These are phyloP conservation scores for Talaromyces borbonicus DNA, from an alignment of 495 filamentous ascomycete genomes.

Conservation along the genomic window DNA sequence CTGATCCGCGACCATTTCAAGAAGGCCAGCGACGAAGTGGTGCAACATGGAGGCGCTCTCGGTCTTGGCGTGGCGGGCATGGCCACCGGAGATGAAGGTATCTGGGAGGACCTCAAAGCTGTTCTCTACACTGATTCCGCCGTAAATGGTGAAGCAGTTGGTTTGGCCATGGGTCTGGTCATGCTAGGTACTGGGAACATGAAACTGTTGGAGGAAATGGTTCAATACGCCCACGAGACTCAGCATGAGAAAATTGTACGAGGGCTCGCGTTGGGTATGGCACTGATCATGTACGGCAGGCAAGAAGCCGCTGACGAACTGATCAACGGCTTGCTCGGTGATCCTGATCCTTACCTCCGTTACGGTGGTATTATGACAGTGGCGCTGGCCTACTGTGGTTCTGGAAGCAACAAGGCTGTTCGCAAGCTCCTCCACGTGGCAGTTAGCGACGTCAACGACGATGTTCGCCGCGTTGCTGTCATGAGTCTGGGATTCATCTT, in stretches of 20 bases:
- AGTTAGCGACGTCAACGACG: conserved; percentile 97
- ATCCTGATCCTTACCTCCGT: conserved; percentile 85
- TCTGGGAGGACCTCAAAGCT: conserved; percentile 82
- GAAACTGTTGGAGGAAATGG: conserved; percentile 86
- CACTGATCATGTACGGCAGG: conserved; percentile 93
- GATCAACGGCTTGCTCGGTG: conserved; percentile 85
- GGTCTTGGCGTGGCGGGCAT: conserved; percentile 96
- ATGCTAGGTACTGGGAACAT: conserved; percentile 95
- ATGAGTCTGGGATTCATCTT: conserved; percentile 98
- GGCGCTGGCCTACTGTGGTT: conserved; percentile 93
- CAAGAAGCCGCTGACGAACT: conserved; percentile 92
- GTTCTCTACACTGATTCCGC: conserved; percentile 90
- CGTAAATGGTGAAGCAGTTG: conserved; percentile 92
- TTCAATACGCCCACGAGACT: conserved; percentile 94
- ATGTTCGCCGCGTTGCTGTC: conserved; percentile 93
- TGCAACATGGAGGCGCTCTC: conserved; percentile 92
- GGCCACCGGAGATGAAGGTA: conserved; percentile 82
- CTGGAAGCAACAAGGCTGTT: conserved; percentile 96
- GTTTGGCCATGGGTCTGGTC: conserved; percentile 89
- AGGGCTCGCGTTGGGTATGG: conserved; percentile 91
- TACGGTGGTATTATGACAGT: conserved; percentile 99
- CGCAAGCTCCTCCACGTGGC: conserved; percentile 94
- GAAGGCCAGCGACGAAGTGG: conserved; percentile 80
- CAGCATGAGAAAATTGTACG: conserved; percentile 98
- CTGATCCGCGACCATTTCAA: conserved; percentile 83